phyloP scores from a whole-genome alignment of 257 asterid species.

The Solanum pinnatisectum region DNA sequence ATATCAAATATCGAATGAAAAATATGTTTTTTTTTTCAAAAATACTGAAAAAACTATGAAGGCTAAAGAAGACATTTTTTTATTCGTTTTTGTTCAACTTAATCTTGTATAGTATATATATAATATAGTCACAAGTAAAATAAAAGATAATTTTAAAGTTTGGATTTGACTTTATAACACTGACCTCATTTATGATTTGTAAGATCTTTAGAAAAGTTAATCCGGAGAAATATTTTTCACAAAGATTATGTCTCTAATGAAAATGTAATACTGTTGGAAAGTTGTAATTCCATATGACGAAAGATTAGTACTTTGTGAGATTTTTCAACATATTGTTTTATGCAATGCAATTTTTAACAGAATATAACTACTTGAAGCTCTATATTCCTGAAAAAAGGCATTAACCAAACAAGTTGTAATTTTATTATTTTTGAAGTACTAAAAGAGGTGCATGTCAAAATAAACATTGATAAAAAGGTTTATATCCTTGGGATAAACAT shows the following conservation, averaged over 20 bases:
- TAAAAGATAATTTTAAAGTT: no score
- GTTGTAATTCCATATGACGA: not conserved
- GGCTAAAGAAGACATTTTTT: not conserved
- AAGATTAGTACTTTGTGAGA: not conserved
- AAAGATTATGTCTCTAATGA: not conserved
- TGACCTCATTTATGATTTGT: not conserved
- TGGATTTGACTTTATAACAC: not conserved
- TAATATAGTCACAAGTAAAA: not conserved
- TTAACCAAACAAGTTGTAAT: not conserved
- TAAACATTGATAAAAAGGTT: not conserved
- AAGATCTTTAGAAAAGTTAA: not conserved
- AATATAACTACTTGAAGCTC: not conserved
- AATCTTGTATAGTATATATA: not conserved
- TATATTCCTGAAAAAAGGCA: not conserved
- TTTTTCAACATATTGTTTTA: not conserved
- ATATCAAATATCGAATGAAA: no score
- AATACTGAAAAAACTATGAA: no score
- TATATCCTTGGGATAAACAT: not conserved
- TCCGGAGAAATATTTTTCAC: not conserved
- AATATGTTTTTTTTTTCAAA: no score
- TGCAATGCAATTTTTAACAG: not conserved
- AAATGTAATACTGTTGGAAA: not conserved
- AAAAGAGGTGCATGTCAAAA: not conserved
- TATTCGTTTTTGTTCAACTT: not conserved
- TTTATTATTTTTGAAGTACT: no score